Evolutionary conservation across 352 stramenopile species (phyloP), one percentile per base, ranked within the genome.

Genomic region (Globisporangium nunn): DNA sequence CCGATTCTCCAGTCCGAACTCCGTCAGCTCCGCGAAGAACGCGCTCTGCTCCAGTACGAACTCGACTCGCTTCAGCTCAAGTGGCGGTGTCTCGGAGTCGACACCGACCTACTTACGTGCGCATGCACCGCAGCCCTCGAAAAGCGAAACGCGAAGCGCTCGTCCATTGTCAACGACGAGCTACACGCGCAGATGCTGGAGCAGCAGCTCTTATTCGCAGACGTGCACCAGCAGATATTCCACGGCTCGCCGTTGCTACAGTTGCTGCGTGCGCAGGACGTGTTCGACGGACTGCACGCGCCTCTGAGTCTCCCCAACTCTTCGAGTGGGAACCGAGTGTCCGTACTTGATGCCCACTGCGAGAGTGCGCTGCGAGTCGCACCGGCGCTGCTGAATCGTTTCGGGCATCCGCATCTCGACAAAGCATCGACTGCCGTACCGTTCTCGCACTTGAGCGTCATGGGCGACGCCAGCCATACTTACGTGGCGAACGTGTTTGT

Each of bases 181-280:
- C 63, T 87, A 28, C 74, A 74, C 45, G 67, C 77, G 56, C 76
- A 82, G 59, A 59, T 79, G n/a, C 50, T 76, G 49, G 65, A 84
- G 58, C 76, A 87, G 52, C 76, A 87, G 59, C 64, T 87, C 54
- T 79, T 76, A 51, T 68, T 87, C 29, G 74, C 76, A 29, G 76
- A 71, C 0, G 49, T 87, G 18, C 76, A 87, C 43, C 30, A 35
- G 15, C 75, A 66, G 35, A 51, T 72, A n/a, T 63, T 84, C 54
- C 63, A 69, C 3, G 66, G 77, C 49, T 76, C 71, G 29, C 76
- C 76, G 23, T 52, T 87, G 40, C 52, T 77, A 28, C 51, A 66
- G n/a, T 51, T 67, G 1, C 66, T 70, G 12, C 63, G 75, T 18
- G 71, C 67, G n/a, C 70, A 71, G 52, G 76, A 87, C 35, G 68